Evolutionary conservation across 225 moss, liverwort and hornwort species (phyloP).

Genomic region (Antitrichia curtipendula): DNA sequence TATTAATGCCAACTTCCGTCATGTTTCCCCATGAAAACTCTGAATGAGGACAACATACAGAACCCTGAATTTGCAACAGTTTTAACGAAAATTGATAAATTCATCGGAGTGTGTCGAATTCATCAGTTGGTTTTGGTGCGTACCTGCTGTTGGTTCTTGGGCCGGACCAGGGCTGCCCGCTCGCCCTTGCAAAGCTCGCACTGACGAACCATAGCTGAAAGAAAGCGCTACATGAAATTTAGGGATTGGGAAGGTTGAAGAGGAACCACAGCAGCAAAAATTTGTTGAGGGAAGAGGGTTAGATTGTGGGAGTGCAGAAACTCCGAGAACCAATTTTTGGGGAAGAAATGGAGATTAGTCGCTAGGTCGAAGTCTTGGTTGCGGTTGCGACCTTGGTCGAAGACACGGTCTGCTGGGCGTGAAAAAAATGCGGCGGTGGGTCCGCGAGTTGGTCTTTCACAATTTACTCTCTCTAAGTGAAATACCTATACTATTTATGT

Average conservation of each 20-base stretch:
- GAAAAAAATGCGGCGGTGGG: neutral
- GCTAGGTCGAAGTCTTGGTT: neutral
- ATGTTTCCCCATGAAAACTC: neutral
- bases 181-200: slow-evolving; percentile 59
- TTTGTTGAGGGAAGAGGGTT: too few species aligned
- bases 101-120: too few species aligned
- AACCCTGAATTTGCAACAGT: neutral
- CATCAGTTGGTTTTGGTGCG: neutral
- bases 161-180: slow-evolving; percentile 75
- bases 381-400: neutral
- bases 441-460: neutral
- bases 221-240: neutral
- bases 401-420: neutral
- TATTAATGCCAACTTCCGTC: neutral
- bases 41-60: neutral
- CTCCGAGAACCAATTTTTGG: neutral
- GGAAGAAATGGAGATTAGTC: too few species aligned
- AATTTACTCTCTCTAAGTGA: neutral
- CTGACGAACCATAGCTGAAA: slow-evolving; percentile 42
- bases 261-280: neutral
- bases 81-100: neutral
- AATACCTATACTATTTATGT: neutral
- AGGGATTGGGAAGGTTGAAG: too few species aligned
- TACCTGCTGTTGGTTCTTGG: slow-evolving; percentile 80
- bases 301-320: neutral